Evolutionary conservation across 2,329 filamentous ascomycete genomes (phyloP), one percentile per base, ranked within the genome.

Genomic region (Trichoderma koningii): DNA sequence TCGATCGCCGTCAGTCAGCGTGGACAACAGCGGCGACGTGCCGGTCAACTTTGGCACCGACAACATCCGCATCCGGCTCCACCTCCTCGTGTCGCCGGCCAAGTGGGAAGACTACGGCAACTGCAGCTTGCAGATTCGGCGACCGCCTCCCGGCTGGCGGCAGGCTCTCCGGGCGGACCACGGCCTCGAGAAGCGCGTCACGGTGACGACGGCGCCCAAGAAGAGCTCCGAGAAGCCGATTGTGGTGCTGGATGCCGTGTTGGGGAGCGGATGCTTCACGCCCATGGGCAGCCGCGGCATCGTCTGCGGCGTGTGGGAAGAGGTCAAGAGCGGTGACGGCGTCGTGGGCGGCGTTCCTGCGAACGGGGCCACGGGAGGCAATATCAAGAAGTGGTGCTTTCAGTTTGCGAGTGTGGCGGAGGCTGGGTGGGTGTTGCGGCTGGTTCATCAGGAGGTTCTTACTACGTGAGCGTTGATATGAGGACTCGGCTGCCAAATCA

Each of bases 101-200:
- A 94, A 94, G 74, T 99, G 95, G 95, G 88, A 92, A 67, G 93
- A 98, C 74, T 88, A 93, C 80, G 94, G 95, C 69, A 88, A 91
- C 70, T 96, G 93, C 66, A 83, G 87, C 44, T 80, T 99, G 66
- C 92, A 90, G 17, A 92, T 99, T 71, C 87, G 93, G 74, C 86
- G 87, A 19, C 90, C 92, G n/a, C 89, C 82, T 59, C 85, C 78
- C 42, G 85, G 85, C 7, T 85, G 83, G 75, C 80, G 80, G 48
- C 85, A 85, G 77, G 86, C 83, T 66, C 81, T 86, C 62, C 80
- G 82, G 47, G 85, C 84, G 68, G 81, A 87, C 67, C 84, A 88
- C 70, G 87, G 88, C 19, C 79, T 90, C 68, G 91, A 96, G 79
- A 97, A 97, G 80, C 88, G 94, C 9, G 87, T 99, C 66, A 81